Evolutionary conservation across 2,329 filamentous ascomycete species (phyloP), one percentile per base, ranked within the genome.

Genomic region (Lachnellula occidentalis): DNA sequence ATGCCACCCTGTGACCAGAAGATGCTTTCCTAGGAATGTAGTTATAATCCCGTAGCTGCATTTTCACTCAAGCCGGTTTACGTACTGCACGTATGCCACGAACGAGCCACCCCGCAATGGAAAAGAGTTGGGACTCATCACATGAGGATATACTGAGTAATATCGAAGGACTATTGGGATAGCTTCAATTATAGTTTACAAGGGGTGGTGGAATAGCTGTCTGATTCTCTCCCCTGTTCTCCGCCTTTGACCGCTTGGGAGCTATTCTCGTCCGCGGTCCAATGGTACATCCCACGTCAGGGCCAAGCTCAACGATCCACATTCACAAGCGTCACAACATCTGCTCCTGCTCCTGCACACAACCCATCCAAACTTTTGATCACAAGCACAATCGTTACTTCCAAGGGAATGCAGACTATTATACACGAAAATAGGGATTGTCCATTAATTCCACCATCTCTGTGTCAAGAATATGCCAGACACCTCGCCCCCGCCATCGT

Each of bases 401-500:
- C 37, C 17, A 36, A 31, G 34, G 55, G 59, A 56, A 60, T 60
- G 59, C 48, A 41, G 52, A 45, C 15, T 46, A 54, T 56, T 58
- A 57, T 54, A 52, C 48, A 57, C 58, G 50, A 45, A 53, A 59
- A 55, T 50, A 34, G 21, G 47, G 19, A 56, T 57, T 55, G 57
- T 41, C 53, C 45, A 39, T 53, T 54, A 56, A 52, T 55, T 53
- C 54, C 41, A 19, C 21, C 19, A 17, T 24, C 34, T n/a, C n/a
- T 49, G 22, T 45, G 21, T 17, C 46, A 45, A 22, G 47, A 60
- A 46, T 7, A 68, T 68, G 66, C 53, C 61, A 54, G 63, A 66
- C 51, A 53, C 57, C 21, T 63, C 65, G 36, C 56, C 64, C 57
- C 62, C 64, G 49, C 63, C 65, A 50, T 53, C 61, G 12, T 49